A percentile compares a stretch with the other conserved stretches of the same genome.
phyloP scores from a whole-genome alignment of 768 basidiomycete species.

The Boletus reticulatus region DNA sequence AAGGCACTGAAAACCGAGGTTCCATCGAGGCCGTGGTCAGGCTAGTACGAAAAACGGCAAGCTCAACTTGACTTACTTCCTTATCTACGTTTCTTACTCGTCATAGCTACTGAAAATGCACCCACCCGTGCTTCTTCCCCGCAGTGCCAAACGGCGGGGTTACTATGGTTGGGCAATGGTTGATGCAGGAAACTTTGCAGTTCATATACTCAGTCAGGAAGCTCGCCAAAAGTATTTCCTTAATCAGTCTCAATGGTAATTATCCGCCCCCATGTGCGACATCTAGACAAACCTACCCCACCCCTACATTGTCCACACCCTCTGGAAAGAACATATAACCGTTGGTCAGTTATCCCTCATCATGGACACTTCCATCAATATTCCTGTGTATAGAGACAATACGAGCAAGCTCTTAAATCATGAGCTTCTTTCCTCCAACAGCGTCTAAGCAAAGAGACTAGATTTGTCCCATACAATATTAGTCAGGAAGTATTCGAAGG shows the following conservation, averaged over 20 bases:
- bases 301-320: too few species aligned
- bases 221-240: constrained; percentile 69
- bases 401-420: too few species aligned
- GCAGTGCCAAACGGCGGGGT: constrained; percentile 57
- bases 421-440: too few species aligned
- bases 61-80: constrained; percentile 26
- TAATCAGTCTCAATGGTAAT: constrained; percentile 29
- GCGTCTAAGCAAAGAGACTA: too few species aligned
- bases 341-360: too few species aligned
- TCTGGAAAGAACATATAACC: too few species aligned
- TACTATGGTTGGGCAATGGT: constrained; percentile 83
- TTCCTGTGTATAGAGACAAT: too few species aligned
- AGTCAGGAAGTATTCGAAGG: too few species aligned
- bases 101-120: constrained; percentile 53
- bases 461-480: too few species aligned
- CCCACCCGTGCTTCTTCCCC: constrained; percentile 60
- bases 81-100: constrained; percentile 8
- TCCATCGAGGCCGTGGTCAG: constrained; percentile 74
- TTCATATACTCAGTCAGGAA: constrained; percentile 69
- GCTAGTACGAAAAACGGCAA: constrained; percentile 64
- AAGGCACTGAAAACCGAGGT: constrained; percentile 78
- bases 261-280: too few species aligned
- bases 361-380: too few species aligned
- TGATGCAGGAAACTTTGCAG: constrained; percentile 76
- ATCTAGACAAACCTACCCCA: too few species aligned